Conservation (phyloP, 179 eudicot species). For the Heliamphora pulchella region DNA sequence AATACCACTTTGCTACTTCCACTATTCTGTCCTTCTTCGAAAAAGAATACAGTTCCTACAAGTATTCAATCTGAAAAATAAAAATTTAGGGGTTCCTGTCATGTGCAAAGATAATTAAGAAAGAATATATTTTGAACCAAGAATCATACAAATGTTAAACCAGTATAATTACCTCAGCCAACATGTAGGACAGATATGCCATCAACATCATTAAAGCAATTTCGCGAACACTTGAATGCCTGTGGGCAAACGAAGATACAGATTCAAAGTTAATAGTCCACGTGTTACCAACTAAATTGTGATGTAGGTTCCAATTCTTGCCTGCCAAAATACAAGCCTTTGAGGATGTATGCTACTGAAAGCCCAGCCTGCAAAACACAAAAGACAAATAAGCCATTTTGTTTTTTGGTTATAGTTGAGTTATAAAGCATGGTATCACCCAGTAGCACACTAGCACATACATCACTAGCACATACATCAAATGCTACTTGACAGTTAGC, state of each 20-base stretch:
- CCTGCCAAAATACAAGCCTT: conserved; percentile 74
- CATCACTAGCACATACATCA: background rate
- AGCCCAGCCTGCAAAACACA: conserved; percentile 62
- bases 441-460: background rate
- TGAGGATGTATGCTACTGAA: conserved; percentile 70
- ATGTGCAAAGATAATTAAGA: too few species aligned
- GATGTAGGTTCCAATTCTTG: conserved; percentile 15
- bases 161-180: conserved; percentile 69
- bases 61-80: background rate
- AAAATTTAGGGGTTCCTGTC: too few species aligned
- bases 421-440: background rate
- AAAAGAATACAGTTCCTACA: background rate
- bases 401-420: background rate
- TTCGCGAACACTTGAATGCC: conserved; percentile 93
- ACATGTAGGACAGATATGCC: conserved; percentile 85
- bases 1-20: background rate
- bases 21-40: background rate
- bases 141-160: background rate
- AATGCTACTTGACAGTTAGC: background rate
- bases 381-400: background rate
- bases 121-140: background rate
- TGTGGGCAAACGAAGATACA: conserved; percentile 23
- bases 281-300: background rate
- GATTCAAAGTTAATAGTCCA: conserved; percentile 3
- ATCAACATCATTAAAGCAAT: conserved; percentile 77